Evolutionary conservation across 257 asterid genomes (phyloP), one percentile per base, ranked within the genome.

Genomic region (Rauvolfia tetraphylla): DNA sequence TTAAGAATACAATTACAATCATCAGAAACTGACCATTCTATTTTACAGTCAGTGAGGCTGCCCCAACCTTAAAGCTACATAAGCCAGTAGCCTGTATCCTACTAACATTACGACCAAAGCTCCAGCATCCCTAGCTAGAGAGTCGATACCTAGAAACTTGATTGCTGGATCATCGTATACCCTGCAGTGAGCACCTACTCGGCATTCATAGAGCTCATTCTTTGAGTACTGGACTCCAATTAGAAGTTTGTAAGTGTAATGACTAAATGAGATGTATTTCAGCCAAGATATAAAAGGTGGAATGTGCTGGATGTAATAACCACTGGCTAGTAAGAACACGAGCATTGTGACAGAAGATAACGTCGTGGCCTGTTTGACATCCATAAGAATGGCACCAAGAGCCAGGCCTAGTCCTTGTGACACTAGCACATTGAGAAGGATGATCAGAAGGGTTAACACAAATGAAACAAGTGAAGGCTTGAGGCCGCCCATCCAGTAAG

Each of bases 401-500:
- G 98, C 96, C 13, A 91, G 93, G 1, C 97, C 98, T 9, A 93
- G 84, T 38, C 96, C 91, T 75, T 93, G 98, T 2, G 98, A 86
- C 0, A 90, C 96, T 20, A 93, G 85, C 71, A 91, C 97, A 68
- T 87, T 91, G 61, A 88, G 84, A 12, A 93, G 93, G 72, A 93
- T 71, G 79, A 90, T 78, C 4, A 76, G 71, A 11, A 91, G 89
- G 71, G 96, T 93, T 34, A 82, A 79, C 22, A 81, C 51, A 79
- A 91, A 93, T 0, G 95, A 82, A 20, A 82, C 0, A 44, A 87
- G 48, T 44, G 95, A 86, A 42, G 96, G 92, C 73, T 86, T 90
- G 8, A 93, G 86, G 70, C 98, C 97, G 1, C 93, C 95, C 96
- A 90, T 90, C 97, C 98, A 93, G 66, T 93, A 93, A 0, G 96